These are phyloP conservation scores for Allium sativum DNA, from an alignment of 106 monocot species.

Conservation along the genomic window DNA sequence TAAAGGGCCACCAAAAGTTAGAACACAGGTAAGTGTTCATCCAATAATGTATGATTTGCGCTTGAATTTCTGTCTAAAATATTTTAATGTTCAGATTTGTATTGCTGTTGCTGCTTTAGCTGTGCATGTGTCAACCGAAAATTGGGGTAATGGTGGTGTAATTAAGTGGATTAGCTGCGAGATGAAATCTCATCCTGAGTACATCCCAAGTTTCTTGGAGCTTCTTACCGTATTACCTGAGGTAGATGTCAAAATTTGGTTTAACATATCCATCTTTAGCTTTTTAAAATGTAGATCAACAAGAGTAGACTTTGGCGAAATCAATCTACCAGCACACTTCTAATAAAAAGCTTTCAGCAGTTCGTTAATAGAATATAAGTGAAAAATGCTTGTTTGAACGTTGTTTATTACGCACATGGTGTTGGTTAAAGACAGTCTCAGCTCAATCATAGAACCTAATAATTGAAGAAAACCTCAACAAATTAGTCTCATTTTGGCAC, in stretches of 20 bases:
- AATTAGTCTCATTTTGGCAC: no score
- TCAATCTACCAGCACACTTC: no score
- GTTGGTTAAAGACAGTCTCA: no score
- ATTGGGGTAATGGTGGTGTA: conserved; percentile 91
- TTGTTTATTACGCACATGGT: no score
- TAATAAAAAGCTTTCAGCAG: no score
- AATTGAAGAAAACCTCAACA: no score
- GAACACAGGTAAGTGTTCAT: conserved; percentile 69
- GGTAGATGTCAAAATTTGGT: conserved; percentile 22
- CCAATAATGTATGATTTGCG: not conserved
- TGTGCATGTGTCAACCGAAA: conserved; percentile 81
- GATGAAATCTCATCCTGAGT: conserved; percentile 80
- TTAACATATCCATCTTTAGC: no score
- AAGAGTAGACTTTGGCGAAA: no score
- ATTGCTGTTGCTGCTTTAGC: conserved; percentile 92
- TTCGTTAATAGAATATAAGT: no score
- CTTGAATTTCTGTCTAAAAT: not conserved
- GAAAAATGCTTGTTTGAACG: no score
- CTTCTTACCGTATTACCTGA: conserved; percentile 78
- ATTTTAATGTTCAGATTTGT: conserved; percentile 48
- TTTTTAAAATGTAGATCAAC: no score
- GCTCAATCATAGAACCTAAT: no score
- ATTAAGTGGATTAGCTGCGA: conserved; percentile 79
- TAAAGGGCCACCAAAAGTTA: conserved; percentile 81
- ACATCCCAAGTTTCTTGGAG: conserved; percentile 79